These are phyloP conservation scores for Areca catechu DNA, from an alignment of 176 grass and related monocot genomes.

Conservation along the genomic window DNA sequence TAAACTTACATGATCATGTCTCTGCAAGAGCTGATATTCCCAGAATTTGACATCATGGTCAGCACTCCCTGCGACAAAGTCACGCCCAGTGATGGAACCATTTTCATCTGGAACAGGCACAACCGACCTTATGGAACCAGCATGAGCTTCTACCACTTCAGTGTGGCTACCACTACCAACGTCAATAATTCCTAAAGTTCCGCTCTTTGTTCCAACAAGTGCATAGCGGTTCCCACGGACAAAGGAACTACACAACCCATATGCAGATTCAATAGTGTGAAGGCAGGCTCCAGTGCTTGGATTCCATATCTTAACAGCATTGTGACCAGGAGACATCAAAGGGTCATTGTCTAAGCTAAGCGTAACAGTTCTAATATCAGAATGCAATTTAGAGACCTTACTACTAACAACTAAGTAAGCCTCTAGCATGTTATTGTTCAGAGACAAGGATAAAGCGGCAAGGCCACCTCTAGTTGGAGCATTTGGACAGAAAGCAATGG, in stretches of 20 bases:
- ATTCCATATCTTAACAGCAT: constrained; percentile 92
- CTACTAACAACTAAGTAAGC: constrained; percentile 51
- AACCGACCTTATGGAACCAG: constrained; percentile 69
- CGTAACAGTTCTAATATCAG: constrained; percentile 67
- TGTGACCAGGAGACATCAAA: constrained; percentile 88
- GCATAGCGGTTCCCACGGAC: constrained; percentile 82
- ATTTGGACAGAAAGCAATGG: constrained; percentile 62
- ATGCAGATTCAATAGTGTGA: constrained; percentile 84
- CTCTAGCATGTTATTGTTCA: constrained; percentile 87
- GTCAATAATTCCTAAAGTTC: constrained; percentile 87
- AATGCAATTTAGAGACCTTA: constrained; percentile 68
- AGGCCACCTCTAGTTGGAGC: constrained; percentile 48
- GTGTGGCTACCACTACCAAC: constrained; percentile 66
- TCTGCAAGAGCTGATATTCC: constrained; percentile 72
- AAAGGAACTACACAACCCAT: constrained; percentile 79
- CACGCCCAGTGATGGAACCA: constrained; percentile 42
- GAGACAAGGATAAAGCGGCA: constrained; percentile 63
- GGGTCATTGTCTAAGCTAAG: constrained; percentile 80
- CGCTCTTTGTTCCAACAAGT: constrained; percentile 75
- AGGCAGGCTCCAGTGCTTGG: constrained; percentile 78
- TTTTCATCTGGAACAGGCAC: constrained; percentile 61
- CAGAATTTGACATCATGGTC: constrained; percentile 95
- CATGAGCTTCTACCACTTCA: constrained; percentile 84
- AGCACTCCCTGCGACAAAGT: constrained; percentile 76
- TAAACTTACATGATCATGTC: constrained; percentile 48